A percentile compares a stretch with the other conserved stretches of the same genome.
Evolutionary conservation across 2,329 filamentous ascomycete genomes (phyloP).

Genomic region (Calonectria honghensis): DNA sequence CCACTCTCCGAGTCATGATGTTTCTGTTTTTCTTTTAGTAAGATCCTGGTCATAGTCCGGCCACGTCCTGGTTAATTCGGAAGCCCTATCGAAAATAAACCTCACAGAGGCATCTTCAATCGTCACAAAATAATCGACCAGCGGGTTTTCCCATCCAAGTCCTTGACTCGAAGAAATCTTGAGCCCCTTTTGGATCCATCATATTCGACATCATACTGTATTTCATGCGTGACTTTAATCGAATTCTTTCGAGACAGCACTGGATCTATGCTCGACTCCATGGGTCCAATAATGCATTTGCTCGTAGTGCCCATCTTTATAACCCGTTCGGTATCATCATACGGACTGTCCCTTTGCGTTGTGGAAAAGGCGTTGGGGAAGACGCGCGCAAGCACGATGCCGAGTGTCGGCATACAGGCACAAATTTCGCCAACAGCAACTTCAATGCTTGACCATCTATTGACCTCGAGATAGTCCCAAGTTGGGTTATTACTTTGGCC

Average conservation of each 20-base stretch:
- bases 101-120: background rate
- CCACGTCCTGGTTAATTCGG: background rate
- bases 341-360: background rate
- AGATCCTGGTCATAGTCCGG: too few species aligned
- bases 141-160: background rate
- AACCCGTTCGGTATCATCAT: background rate
- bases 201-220: conserved; percentile 5
- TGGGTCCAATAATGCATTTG: background rate
- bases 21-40: background rate
- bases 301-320: background rate
- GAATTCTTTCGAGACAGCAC: background rate
- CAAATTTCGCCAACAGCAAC: conserved; percentile 7
- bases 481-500: background rate
- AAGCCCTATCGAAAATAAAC: background rate
- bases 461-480: background rate
- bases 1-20: background rate
- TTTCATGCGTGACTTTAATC: conserved; percentile 10
- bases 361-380: background rate
- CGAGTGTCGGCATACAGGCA: background rate
- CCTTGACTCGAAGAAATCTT: background rate
- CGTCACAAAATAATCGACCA: background rate
- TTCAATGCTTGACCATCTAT: conserved; percentile 4
- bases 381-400: background rate
- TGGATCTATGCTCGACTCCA: background rate
- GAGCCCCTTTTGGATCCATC: background rate